Evolutionary conservation across 2,329 filamentous ascomycete species (phyloP), one percentile per base, ranked within the genome.

Genomic region (Pseudocercospora cruenta): DNA sequence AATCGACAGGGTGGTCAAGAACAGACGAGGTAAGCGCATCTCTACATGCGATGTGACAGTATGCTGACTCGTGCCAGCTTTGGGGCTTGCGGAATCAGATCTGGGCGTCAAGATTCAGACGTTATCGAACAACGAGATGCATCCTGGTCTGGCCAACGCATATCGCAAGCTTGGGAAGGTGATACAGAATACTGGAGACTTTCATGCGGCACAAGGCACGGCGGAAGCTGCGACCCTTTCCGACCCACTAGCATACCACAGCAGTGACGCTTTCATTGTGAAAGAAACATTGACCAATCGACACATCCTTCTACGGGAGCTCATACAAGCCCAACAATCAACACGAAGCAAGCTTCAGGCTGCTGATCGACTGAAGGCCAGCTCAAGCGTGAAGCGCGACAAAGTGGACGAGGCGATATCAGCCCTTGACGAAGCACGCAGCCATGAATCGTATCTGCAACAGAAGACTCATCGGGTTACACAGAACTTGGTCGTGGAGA

Each of bases 351-450:
- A 93, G 78, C 87, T 95, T 45, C 88, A 90, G 69, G 92, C 94
- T 0, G 93, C 94, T 1, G 94, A 98, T 78, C 88, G 95, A 53
- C 85, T 99, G 67, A 97, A 96, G 77, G 88, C 90, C 19, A 93
- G 89, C 78, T 91, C 92, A 16, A 95, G 89, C 65, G 94, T 99
- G 39, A 91, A 93, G 68, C 87, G 91, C 39, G 95, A 99, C 77
- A 99, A 98, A 82, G 95, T 98, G 28, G 95, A 99, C 77, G 95
- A 99, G 80, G 95, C 95, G n/a, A 96, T 99, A 74, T 86, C 89
- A 19, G 87, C 93, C 4, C 86, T 98, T 4, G 93, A 97, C 69
- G 95, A 98, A 76, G 95, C 95, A 3, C 87, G 91, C 63, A 89
- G 87, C 69, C 88, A 91, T 71, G 95, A 99, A 80, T 83, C 88